Percentiles rank a stretch among this genome's conserved stretches.
These are phyloP conservation scores for Venustampulla echinocandica DNA, from an alignment of 495 filamentous ascomycete species.

Conservation along the genomic window DNA sequence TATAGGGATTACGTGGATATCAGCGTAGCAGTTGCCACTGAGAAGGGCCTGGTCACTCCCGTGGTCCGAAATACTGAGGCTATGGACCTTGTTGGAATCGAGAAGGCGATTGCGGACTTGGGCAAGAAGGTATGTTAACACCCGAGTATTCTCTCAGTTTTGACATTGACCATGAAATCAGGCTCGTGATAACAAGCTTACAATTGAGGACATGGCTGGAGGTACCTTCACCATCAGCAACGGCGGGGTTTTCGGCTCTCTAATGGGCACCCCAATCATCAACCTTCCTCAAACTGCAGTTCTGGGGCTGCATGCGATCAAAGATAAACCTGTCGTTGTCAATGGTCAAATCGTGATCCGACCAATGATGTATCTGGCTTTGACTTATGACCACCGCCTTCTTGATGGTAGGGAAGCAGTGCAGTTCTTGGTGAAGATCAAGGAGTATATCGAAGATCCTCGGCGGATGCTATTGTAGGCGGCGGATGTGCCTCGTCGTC, in stretches of 20 bases:
- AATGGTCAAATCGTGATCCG: constrained; percentile 91
- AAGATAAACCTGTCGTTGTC: constrained; percentile 82
- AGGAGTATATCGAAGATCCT: constrained; percentile 97
- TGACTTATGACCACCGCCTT: constrained; percentile 95
- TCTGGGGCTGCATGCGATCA: constrained; percentile 94
- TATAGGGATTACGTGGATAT: constrained; percentile 98
- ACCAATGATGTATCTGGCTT: constrained; percentile 97
- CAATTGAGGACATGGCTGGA: constrained; percentile 98
- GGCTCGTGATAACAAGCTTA: constrained; percentile 93
- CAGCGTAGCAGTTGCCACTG: constrained; percentile 92
- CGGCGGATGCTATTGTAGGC: constrained; percentile 65
- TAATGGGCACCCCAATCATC: constrained; percentile 99
- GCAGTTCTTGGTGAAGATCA: constrained; percentile 95
- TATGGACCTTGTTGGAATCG: constrained; percentile 80
- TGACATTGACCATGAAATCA: constrained; percentile 22
- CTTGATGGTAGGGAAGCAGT: constrained; percentile 94
- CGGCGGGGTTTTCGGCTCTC: constrained; percentile 56
- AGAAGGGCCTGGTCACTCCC: constrained; percentile 94
- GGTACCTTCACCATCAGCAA: constrained; percentile 99
- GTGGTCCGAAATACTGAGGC: constrained; percentile 90
- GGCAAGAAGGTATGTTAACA: constrained; percentile 70
- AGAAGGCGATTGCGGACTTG: constrained; percentile 84
- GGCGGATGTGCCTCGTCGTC: too few relatives aligned
- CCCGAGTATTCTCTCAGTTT: constrained; percentile 17
- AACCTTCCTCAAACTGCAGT: constrained; percentile 95